Base-by-base conservation (phyloP, 2,329 filamentous ascomycete species). In the Aspergillus versicolor region DNA sequence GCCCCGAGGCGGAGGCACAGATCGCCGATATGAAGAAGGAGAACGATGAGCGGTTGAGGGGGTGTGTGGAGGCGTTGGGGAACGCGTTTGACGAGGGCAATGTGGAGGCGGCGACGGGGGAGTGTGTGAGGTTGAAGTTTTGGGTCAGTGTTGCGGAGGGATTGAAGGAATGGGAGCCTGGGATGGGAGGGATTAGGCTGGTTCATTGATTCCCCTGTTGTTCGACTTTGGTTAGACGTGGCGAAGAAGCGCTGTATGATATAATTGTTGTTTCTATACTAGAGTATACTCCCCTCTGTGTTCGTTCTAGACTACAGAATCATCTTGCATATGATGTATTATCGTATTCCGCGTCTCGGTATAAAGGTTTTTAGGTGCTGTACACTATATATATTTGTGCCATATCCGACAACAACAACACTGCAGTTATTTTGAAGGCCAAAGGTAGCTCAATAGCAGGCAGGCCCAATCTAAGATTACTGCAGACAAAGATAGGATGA, bases 71-170 rank as follows among this genome's bases (percentile, higher is more conserved):
- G 49, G 72, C 75, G 1, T 68, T 97, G 22, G 89, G 83, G 46
- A 67, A 72, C 54, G 84, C 86, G 0, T 93, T 97, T 70, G 80
- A 77, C 60, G 66, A 73, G 8, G 89, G 88, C 48, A 84, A 93
- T 69, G 70, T 90, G 40, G 81, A 86, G 41, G 75, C 61, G 8
- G 93, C 92, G 15, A 86, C 83, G 75, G 75, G 71, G 59, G 91
- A 95, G 81, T 87, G 88, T 45, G 86, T 96, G 2, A 81, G 84
- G 72, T 75, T 97, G 77, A 81, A 91, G 72, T 97, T 97, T 78
- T 97, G 93, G 93, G 83, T 89, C 55, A 96, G 92, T 75, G 88
- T 97, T 60, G 83, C 86, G 61, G 89, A 95, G 73, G 89, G 87
- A 46, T 78, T 97, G 68, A 80, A 88, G 70, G 84, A 87, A 61